Base-by-base conservation (phyloP, 805 yeast genomes). In the Sporopachydermia lactativora region DNA sequence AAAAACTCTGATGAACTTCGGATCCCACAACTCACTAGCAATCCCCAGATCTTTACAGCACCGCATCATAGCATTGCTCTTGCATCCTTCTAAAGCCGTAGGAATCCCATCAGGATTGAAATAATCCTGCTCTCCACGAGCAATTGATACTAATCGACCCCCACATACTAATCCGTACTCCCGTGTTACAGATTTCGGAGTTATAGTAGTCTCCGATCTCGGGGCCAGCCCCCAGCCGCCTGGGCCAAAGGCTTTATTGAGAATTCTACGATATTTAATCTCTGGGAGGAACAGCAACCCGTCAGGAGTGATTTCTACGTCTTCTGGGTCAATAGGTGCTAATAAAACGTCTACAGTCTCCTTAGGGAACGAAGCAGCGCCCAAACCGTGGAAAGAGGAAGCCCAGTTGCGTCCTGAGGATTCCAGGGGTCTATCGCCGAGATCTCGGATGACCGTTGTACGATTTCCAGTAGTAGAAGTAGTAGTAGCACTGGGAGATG, bases 181-280 rank as follows among this genome's bases (percentile, higher is more conserved):
- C 47, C 97, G 70, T 6, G 95, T 84, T 19, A 92, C 77, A 39
- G 76, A 68, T 46, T 71, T 75, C 19, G 76, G 70, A 1, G 94
- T 80, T 19, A 92, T 75, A 41, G 74, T 64, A 1, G 95, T 81
- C 47, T 82, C 89, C 0, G 94, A 77, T 42, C 98, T 66, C 6
- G 98, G 97, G 1, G 94, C 95, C 42, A 92, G 65, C 1, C 97
- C 97, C 98, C 98, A 92, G 2, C 94, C 96, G 18, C 98, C 98
- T 4, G 98, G 96, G 3, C 98, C 98, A 65, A 92, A 89, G 0
- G 97, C 94, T 34, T 69, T 68, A 60, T 89, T 89, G 48, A 92
- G 61, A 16, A 88, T 79, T 37, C 98, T 71, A 48, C 98, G 73
- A 56, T 92, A 92, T 56, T 89, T 89, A 61, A 92, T 92, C 57